Evolutionary conservation across 805 yeast species (phyloP).

Genomic region (Candida vaughaniae): DNA sequence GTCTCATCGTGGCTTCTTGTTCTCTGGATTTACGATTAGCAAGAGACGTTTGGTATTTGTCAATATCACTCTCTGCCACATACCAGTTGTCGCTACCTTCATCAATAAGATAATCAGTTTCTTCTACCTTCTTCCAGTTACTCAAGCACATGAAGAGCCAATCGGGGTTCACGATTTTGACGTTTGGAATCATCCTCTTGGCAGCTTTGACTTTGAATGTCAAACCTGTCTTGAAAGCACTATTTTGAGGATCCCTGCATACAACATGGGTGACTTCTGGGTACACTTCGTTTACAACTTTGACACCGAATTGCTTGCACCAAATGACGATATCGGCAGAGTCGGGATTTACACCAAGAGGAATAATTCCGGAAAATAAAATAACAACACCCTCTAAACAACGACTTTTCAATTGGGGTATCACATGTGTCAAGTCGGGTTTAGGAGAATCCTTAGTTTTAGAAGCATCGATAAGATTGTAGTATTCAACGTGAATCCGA

Average conservation of each 20-base stretch:
- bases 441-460: not conserved
- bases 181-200: constrained; percentile 54
- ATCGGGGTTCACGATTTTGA: constrained; percentile 82
- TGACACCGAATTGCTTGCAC: constrained; percentile 91
- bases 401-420: constrained; percentile 69
- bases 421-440: constrained; percentile 67
- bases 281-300: constrained; percentile 67
- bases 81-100: constrained; percentile 48
- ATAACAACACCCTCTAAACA: constrained; percentile 70
- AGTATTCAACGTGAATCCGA: constrained; percentile 68
- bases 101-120: constrained; percentile 53
- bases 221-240: constrained; percentile 30
- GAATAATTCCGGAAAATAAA: constrained; percentile 86
- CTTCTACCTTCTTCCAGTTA: constrained; percentile 71
- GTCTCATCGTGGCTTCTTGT: constrained; percentile 17
- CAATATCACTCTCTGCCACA: constrained; percentile 45
- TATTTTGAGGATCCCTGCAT: constrained; percentile 63
- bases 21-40: constrained; percentile 20
- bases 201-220: constrained; percentile 87
- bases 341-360: constrained; percentile 71
- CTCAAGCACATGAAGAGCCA: constrained; percentile 90
- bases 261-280: constrained; percentile 84
- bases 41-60: constrained; percentile 37
- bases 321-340: constrained; percentile 86
- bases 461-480: constrained; percentile 39